Conservation (phyloP, 257 asterid species). For the Solanum tarijense region DNA sequence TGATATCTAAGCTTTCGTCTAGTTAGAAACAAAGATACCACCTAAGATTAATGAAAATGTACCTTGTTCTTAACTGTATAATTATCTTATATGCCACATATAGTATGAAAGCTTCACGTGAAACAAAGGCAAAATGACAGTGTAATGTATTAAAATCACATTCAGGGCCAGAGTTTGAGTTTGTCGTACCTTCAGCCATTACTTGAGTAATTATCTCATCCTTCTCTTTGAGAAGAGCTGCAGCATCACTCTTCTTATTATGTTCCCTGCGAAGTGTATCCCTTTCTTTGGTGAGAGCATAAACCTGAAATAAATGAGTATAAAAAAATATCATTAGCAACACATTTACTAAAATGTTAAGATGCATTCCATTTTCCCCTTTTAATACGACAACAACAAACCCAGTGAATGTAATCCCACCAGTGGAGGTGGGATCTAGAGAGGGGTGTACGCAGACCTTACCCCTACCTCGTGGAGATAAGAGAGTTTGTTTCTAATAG, state of each 20-base stretch:
- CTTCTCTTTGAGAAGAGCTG: constrained; percentile 92
- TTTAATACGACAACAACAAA: neutral
- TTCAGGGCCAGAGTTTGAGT: neutral
- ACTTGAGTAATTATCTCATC: constrained; percentile 93
- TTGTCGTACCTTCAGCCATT: constrained; percentile 81
- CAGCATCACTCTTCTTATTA: constrained; percentile 79
- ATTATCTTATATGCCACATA: neutral
- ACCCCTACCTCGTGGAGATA: neutral
- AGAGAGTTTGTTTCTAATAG: neutral
- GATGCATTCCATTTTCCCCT: neutral
- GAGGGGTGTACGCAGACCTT: neutral
- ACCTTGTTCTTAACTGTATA: neutral
- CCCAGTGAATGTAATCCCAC: neutral
- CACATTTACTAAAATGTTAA: neutral
- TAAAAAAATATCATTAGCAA: neutral
- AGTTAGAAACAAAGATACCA: neutral
- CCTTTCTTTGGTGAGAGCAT: constrained; percentile 80
- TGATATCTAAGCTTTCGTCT: neutral
- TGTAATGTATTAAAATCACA: neutral
- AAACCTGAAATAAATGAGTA: constrained; percentile 47
- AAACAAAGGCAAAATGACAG: neutral
- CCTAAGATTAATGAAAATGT: neutral
- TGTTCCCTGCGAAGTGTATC: constrained; percentile 91
- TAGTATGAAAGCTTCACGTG: neutral
- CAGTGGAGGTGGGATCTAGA: neutral